Percentiles rank a stretch among this genome's conserved stretches.
Evolutionary conservation across 2,329 filamentous ascomycete species (phyloP).

Genomic region (Hypoxylon rubiginosum): DNA sequence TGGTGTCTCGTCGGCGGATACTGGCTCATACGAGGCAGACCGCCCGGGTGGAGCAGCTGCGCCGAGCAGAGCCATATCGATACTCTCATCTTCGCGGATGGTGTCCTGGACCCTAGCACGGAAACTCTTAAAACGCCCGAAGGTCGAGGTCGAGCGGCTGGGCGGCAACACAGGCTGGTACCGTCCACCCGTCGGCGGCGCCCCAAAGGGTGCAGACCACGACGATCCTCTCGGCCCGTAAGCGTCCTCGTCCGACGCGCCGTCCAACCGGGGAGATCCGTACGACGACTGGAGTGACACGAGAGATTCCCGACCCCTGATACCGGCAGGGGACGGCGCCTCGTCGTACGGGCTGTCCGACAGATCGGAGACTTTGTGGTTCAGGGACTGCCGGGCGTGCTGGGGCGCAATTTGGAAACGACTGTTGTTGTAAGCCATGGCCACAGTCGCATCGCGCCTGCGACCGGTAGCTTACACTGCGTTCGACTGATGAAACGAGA

Average conservation of each 20-base stretch:
- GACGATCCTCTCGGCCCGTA: constrained; percentile 41
- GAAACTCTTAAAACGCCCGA: constrained; percentile 46
- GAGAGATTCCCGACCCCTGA: constrained; percentile 51
- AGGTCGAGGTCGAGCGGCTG: constrained; percentile 24
- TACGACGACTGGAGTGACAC: constrained; percentile 50
- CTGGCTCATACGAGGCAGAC: constrained; percentile 50
- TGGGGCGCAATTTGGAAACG: constrained; percentile 37
- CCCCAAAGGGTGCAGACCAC: constrained; percentile 43
- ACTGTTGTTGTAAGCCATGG: constrained; percentile 48
- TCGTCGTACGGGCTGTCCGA: constrained; percentile 47
- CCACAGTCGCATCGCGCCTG: constrained; percentile 37
- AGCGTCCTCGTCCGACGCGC: constrained; percentile 31
- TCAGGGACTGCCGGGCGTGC: constrained; percentile 40
- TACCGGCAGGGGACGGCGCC: constrained; percentile 21
- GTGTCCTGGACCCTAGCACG: constrained; percentile 45
- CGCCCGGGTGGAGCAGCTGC: constrained; percentile 51
- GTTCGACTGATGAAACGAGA: constrained; percentile 39
- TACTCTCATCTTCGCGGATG: constrained; percentile 51
- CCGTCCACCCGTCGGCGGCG: constrained; percentile 33
- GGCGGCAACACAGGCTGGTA: constrained; percentile 45
- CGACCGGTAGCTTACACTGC: constrained; percentile 24
- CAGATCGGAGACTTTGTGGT: constrained; percentile 50
- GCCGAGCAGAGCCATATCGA: constrained; percentile 51
- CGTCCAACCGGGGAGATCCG: constrained; percentile 39
- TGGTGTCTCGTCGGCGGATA: constrained; percentile 51